These are phyloP conservation scores for Grifola frondosa DNA, from an alignment of 1,284 basidiomycete species.

Conservation along the genomic window DNA sequence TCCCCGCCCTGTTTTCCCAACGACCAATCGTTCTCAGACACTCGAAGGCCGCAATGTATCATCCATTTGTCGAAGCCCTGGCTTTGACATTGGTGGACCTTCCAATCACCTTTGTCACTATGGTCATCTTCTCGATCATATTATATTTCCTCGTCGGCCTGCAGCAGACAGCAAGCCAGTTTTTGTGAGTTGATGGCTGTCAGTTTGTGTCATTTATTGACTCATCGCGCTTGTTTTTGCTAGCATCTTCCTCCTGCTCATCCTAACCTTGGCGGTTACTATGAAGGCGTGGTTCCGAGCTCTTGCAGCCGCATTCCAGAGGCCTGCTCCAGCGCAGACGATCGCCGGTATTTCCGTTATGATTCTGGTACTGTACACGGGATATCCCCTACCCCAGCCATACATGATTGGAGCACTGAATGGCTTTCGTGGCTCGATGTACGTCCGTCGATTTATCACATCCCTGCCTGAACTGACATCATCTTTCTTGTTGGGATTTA, in stretches of 20 bases:
- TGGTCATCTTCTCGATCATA: slow-evolving; percentile 50
- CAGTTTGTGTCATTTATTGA: neutral
- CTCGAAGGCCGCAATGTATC: slow-evolving; percentile 56
- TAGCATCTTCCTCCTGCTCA: slow-evolving; percentile 53
- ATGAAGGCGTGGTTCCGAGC: slow-evolving; percentile 62
- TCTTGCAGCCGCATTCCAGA: slow-evolving; percentile 50
- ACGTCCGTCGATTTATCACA: slow-evolving; percentile 27
- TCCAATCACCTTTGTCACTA: slow-evolving; percentile 56
- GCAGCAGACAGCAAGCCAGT: slow-evolving; percentile 48
- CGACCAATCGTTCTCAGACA: slow-evolving; percentile 71
- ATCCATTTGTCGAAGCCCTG: slow-evolving; percentile 61
- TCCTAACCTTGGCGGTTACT: slow-evolving; percentile 46
- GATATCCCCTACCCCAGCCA: slow-evolving; percentile 47
- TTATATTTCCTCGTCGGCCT: slow-evolving; percentile 66
- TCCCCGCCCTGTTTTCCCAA: slow-evolving; percentile 67
- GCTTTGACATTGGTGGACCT: slow-evolving; percentile 70
- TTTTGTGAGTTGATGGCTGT: slow-evolving; percentile 45
- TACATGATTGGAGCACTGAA: slow-evolving; percentile 57
- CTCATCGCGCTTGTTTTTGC: neutral
- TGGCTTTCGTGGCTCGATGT: slow-evolving; percentile 66
- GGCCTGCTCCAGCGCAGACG: slow-evolving; percentile 54
- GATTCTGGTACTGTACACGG: slow-evolving; percentile 44
- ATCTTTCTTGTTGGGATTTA: slow-evolving; percentile 13
- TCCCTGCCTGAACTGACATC: slow-evolving; percentile 1
- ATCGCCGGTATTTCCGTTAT: slow-evolving; percentile 54